Evolutionary conservation across 352 stramenopile genomes (phyloP).

Genomic region (Pythium grandisporangium): DNA sequence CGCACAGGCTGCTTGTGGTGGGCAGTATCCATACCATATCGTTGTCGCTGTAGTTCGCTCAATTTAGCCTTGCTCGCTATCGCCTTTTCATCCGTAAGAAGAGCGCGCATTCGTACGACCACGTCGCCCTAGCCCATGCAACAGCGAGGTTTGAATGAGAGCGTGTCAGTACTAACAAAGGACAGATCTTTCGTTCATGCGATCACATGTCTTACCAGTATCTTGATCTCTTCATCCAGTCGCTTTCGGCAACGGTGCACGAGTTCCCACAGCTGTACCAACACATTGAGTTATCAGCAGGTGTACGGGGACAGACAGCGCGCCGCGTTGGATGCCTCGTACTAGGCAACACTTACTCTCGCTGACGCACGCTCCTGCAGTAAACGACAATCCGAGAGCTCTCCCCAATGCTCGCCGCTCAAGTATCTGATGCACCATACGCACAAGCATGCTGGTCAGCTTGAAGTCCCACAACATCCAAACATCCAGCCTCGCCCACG

Average conservation of each 20-base stretch:
- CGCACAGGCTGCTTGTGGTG: too few relatives aligned
- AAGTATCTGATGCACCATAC: conserved; percentile 35
- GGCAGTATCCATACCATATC: too few relatives aligned
- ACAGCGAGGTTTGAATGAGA: too few relatives aligned
- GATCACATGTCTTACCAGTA: too few relatives aligned
- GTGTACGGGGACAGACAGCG: too few relatives aligned
- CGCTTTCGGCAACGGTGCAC: conserved; percentile 54
- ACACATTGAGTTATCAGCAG: too few relatives aligned
- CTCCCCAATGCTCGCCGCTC: conserved; percentile 50
- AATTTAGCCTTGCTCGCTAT: conserved; percentile 14
- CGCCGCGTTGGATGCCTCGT: not conserved
- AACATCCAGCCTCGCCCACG: too few relatives aligned
- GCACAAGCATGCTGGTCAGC: too few relatives aligned
- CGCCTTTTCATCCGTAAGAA: conserved; percentile 14
- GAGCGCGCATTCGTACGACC: conserved; percentile 29
- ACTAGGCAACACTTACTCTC: conserved; percentile 24
- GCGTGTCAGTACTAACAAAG: too few relatives aligned
- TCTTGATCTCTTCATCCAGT: conserved; percentile 35
- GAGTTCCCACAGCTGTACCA: conserved; percentile 52
- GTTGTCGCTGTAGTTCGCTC: conserved; percentile 18
- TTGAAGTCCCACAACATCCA: too few relatives aligned
- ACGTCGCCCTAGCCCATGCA: conserved; percentile 10
- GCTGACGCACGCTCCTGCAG: conserved; percentile 38
- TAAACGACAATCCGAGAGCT: conserved; percentile 29
- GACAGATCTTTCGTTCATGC: too few relatives aligned